Conservation (phyloP, 306 rosid genomes). For the Rosa chinensis region DNA sequence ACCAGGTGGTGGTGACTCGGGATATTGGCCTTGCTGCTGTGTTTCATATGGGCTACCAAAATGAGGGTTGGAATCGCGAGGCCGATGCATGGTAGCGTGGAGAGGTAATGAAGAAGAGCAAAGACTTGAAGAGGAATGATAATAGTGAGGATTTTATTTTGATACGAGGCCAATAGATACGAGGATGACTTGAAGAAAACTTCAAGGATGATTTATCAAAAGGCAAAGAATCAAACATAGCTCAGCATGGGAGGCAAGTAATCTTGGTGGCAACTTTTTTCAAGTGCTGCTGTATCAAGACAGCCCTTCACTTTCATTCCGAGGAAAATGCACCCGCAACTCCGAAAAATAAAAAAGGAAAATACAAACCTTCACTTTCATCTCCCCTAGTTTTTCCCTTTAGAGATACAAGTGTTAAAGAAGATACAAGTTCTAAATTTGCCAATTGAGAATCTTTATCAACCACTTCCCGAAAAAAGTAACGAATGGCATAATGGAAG, state of each 20-base stretch:
- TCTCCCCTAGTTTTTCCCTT: background rate
- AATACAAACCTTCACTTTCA: background rate
- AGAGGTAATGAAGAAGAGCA: conserved; percentile 24
- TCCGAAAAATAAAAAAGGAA: background rate
- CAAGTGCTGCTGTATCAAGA: background rate
- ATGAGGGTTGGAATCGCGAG: conserved; percentile 71
- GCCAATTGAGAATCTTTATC: background rate
- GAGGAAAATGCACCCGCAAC: background rate
- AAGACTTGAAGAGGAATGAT: conserved; percentile 17
- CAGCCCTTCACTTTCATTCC: background rate
- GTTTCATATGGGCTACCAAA: conserved; percentile 40
- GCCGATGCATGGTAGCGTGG: conserved; percentile 38
- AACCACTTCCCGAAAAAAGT: background rate
- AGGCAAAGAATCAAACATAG: conserved; percentile 77
- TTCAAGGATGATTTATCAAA: conserved; percentile 67
- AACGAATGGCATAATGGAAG: background rate
- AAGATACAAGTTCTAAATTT: background rate
- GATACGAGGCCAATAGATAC: conserved; percentile 29
- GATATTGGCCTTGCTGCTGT: conserved; percentile 2
- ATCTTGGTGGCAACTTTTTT: conserved; percentile 26
- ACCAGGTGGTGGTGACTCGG: conserved; percentile 16
- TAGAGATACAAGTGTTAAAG: background rate
- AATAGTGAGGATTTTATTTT: conserved; percentile 15
- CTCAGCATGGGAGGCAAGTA: conserved; percentile 51
- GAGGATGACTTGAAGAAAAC: conserved; percentile 78